Evolutionary conservation across 2,329 filamentous ascomycete species (phyloP).

Genomic region (Lojkania enalia): DNA sequence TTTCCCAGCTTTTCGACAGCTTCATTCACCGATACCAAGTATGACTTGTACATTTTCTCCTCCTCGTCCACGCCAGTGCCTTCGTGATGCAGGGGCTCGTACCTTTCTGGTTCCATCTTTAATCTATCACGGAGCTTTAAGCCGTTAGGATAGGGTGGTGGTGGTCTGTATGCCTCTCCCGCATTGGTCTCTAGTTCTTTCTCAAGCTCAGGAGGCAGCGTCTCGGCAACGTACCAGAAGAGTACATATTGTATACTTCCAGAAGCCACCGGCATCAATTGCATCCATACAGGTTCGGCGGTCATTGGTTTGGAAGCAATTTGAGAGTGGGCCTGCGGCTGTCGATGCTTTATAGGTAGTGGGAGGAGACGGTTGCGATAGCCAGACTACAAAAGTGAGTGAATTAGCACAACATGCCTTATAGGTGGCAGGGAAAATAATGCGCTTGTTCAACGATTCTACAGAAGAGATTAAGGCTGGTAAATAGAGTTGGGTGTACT

Average conservation of each 20-base stretch:
- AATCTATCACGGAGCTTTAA: constrained; percentile 46
- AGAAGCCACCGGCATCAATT: constrained; percentile 46
- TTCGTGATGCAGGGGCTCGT: constrained; percentile 51
- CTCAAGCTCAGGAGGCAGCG: constrained; percentile 46
- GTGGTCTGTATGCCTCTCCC: constrained; percentile 40
- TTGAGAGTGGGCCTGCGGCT: constrained; percentile 46
- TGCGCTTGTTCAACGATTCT: neutral
- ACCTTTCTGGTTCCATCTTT: constrained; percentile 44
- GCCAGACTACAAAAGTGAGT: constrained; percentile 48
- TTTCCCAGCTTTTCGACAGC: constrained; percentile 46
- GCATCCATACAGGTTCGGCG: constrained; percentile 52
- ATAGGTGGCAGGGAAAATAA: neutral
- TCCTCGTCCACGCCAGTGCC: constrained; percentile 55
- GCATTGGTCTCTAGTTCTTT: constrained; percentile 24
- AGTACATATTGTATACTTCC: constrained; percentile 47
- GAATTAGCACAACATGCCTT: no score
- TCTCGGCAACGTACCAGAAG: constrained; percentile 55
- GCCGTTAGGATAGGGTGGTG: constrained; percentile 41
- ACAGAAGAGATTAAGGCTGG: neutral
- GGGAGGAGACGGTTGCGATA: constrained; percentile 55
- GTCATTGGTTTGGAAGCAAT: constrained; percentile 29
- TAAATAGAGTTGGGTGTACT: neutral
- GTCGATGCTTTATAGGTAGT: constrained; percentile 49
- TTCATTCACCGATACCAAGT: constrained; percentile 49
- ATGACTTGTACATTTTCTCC: constrained; percentile 49